Evolutionary conservation across 1,284 basidiomycete species (phyloP), one percentile per base, ranked within the genome.

Genomic region (Neonothopanus nambi): DNA sequence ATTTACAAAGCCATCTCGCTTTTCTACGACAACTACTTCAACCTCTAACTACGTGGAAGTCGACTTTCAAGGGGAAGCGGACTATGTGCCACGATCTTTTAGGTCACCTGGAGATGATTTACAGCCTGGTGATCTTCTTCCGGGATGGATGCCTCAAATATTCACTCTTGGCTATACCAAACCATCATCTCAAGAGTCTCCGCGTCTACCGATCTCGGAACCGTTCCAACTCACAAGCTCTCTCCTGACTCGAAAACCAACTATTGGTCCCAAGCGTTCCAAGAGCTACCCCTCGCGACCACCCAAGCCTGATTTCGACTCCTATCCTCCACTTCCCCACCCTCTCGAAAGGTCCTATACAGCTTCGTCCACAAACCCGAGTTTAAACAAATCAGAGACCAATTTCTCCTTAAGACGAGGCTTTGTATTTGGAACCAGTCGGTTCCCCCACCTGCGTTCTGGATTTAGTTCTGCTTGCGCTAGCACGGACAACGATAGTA

Each of bases 1-100:
- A n/a, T n/a, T n/a, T n/a, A n/a, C n/a, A n/a, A n/a, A 80, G 80
- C 68, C 63, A 52, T 81, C 80, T 4, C 69, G 72, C 3, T 81
- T 81, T 59, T 81, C 80, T 18, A 71, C 73, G 18, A 76, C 79
- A 35, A 79, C 79, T 5, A 77, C 75, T 1, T 78, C 79, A 11
- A 80, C 79, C 0, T 77, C 76, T 21, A 70, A 72, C 51, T 77
- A 76, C 56, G 63, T 79, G 47, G 70, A 75, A 39, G 69, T 75
- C 8, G 30, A 56, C 18, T 53, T 55, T 21, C 37, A 36, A 21
- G 28, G 24, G 13, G 42, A 48, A 33, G 51, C 40, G 20, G 42
- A 45, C 17, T n/a, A 41, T 6, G 18, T 42, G 39, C 28, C 17
- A 30, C 35, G 48, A 15, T 17, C 43, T 15, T 17, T 15, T 11